Evolutionary conservation across 1,284 basidiomycete species (phyloP), one percentile per base, ranked within the genome.

Genomic region (Marasmius sp.): DNA sequence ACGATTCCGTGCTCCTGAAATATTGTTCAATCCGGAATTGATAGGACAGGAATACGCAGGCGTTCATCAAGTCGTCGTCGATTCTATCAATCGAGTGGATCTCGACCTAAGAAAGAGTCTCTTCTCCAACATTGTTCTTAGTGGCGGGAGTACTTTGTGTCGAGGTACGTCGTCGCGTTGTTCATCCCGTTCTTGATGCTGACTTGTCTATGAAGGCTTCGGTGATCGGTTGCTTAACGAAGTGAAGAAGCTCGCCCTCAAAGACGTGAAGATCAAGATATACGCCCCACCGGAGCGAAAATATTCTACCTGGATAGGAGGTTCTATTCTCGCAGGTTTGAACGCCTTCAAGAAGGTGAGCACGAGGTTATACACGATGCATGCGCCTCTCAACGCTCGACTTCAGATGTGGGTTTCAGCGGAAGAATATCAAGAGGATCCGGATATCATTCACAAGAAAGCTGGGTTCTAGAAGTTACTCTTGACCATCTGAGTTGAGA

Each of bases 271-370:
- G 83, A 95, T 99, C 78, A 98, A 98, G 81, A 99, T 99, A 71
- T 98, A 95, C 69, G 97, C 97, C 12, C 97, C 97, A 36, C 97
- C 97, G n/a, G 97, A 99, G 77, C 89, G 97, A 65, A 99, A 99
- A 79, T 99, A 99, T 77, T 96, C 95, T 18, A 99, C 97, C 27
- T 99, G 97, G 97, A 99, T 99, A 69, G 97, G 97, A 58, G 97
- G 97, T 5, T 95, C 93, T 61, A 97, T 97, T 72, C 79, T 98
- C 59, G 97, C 97, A 51, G 96, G 97, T 45, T 78, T 99, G 63
- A 96, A 89, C 68, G 98, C 97, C 20, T 99, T 99, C 82, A 98
- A 96, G 80, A 97, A 97, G 90, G 96, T 93, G 66, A 57, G 69
- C 41, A 41, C 38, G 18, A 57, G n/a, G 27, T 37, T 49, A n/a